Conservation (phyloP, 2,329 filamentous ascomycete genomes). For the Falciphora oryzae region DNA sequence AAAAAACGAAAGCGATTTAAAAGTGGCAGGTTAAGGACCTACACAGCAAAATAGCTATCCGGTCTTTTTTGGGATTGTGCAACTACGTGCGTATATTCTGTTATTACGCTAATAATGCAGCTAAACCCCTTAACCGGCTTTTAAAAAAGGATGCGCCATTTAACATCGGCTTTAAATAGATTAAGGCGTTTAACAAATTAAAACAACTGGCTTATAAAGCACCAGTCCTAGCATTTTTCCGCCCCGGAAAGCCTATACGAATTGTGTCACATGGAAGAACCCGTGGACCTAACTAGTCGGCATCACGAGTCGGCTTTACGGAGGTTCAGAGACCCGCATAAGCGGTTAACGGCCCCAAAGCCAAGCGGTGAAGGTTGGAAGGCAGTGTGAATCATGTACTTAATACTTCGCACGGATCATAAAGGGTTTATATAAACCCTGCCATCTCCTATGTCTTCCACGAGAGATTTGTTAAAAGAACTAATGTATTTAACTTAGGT, state of each 20-base stretch:
- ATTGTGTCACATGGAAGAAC: no score
- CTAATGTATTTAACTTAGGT: no score
- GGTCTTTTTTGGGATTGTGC: not conserved
- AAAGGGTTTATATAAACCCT: no score
- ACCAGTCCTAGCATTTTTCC: not conserved
- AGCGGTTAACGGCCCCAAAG: no score
- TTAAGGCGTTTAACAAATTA: not conserved
- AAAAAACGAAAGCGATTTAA: not conserved
- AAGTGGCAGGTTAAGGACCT: not conserved
- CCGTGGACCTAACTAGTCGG: no score
- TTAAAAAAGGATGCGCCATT: constrained; percentile 1
- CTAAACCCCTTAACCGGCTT: constrained; percentile 1
- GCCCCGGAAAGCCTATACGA: not conserved
- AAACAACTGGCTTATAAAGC: not conserved
- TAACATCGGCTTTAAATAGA: not conserved
- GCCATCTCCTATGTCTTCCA: no score
- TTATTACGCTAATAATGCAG: not conserved
- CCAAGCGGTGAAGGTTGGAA: no score
- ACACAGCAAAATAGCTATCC: not conserved
- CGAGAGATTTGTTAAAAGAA: no score
- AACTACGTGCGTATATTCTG: constrained; percentile 5
- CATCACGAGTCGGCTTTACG: no score
- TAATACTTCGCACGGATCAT: no score
- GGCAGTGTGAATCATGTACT: no score
- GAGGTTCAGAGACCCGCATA: no score